A percentile compares a stretch with the other conserved stretches of the same genome.
Conservation (phyloP, 495 filamentous ascomycete species). For the Xylaria castorea region DNA sequence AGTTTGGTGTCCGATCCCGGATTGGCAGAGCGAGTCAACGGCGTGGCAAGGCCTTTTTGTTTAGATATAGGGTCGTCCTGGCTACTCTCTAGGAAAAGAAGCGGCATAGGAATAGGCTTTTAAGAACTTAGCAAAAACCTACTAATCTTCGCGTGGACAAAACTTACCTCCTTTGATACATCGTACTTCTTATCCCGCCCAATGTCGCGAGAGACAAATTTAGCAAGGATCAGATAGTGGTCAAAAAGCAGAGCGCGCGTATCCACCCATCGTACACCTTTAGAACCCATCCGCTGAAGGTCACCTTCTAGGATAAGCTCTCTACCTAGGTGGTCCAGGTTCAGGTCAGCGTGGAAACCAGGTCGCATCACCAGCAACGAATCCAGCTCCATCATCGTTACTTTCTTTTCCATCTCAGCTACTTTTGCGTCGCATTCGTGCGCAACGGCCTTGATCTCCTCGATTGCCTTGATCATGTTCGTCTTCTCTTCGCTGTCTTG, state of each 20-base stretch:
- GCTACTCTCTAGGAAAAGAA: slow-evolving; percentile 87
- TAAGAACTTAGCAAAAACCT: slow-evolving; percentile 24
- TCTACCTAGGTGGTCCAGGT: slow-evolving; percentile 88
- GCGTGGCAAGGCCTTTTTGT: slow-evolving; percentile 80
- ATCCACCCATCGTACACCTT: slow-evolving; percentile 88
- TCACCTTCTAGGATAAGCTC: slow-evolving; percentile 90
- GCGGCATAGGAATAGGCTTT: slow-evolving; percentile 94
- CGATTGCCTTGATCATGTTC: slow-evolving; percentile 84
- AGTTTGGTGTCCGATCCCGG: slow-evolving; percentile 58
- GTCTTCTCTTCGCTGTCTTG: slow-evolving; percentile 88
- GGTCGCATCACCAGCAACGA: slow-evolving; percentile 82
- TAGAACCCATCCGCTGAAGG: slow-evolving; percentile 84
- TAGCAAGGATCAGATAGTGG: slow-evolving; percentile 93
- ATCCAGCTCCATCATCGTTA: slow-evolving; percentile 85
- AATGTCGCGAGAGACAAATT: slow-evolving; percentile 73
- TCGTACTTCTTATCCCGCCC: slow-evolving; percentile 87
- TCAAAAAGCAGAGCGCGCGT: slow-evolving; percentile 94
- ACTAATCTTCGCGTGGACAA: background rate
- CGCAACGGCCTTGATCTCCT: slow-evolving; percentile 94
- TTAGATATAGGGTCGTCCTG: slow-evolving; percentile 91
- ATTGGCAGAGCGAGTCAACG: slow-evolving; percentile 58
- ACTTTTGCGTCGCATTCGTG: slow-evolving; percentile 92
- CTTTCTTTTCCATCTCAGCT: slow-evolving; percentile 91
- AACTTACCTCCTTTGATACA: slow-evolving; percentile 84
- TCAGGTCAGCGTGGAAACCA: slow-evolving; percentile 88